These are phyloP conservation scores for Oryza longistaminata DNA, from an alignment of 176 grass and related monocot genomes.

Conservation along the genomic window DNA sequence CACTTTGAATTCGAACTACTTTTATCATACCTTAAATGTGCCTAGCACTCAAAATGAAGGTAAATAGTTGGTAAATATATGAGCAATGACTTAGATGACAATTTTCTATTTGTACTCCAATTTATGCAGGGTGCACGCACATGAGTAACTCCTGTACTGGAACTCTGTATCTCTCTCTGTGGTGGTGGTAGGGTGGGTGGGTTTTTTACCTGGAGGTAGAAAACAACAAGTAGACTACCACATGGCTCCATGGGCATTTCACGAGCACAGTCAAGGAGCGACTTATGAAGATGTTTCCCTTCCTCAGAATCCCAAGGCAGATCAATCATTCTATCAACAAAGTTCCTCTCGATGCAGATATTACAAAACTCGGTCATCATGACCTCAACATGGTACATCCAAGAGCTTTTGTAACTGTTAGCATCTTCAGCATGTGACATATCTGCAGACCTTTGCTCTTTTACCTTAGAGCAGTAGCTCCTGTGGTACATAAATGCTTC, in stretches of 20 bases:
- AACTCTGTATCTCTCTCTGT: neutral
- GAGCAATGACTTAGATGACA: constrained; percentile 6
- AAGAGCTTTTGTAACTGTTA: constrained; percentile 37
- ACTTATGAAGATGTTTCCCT: constrained; percentile 89
- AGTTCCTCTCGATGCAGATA: constrained; percentile 68
- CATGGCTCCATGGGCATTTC: constrained; percentile 56
- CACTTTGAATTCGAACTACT: constrained; percentile 10
- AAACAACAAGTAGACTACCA: constrained; percentile 90
- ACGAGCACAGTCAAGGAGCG: constrained; percentile 62
- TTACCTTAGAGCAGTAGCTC: constrained; percentile 64
- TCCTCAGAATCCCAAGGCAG: constrained; percentile 88
- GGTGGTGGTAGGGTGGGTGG: no score
- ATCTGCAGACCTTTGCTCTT: constrained; percentile 55
- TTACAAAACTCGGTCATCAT: constrained; percentile 74
- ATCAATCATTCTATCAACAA: constrained; percentile 85
- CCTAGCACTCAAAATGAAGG: neutral
- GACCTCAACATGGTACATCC: constrained; percentile 64
- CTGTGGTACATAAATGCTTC: constrained; percentile 92
- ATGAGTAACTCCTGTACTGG: neutral
- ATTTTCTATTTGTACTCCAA: neutral
- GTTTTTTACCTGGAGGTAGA: constrained; percentile 82
- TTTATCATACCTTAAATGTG: neutral
- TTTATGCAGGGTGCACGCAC: neutral
- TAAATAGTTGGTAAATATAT: constrained; percentile 21
- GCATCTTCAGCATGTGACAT: constrained; percentile 22